A percentile compares a stretch with the other conserved stretches of the same genome.
Evolutionary conservation across 2,329 filamentous ascomycete genomes (phyloP).

Genomic region (Clonostachys rhizophaga): DNA sequence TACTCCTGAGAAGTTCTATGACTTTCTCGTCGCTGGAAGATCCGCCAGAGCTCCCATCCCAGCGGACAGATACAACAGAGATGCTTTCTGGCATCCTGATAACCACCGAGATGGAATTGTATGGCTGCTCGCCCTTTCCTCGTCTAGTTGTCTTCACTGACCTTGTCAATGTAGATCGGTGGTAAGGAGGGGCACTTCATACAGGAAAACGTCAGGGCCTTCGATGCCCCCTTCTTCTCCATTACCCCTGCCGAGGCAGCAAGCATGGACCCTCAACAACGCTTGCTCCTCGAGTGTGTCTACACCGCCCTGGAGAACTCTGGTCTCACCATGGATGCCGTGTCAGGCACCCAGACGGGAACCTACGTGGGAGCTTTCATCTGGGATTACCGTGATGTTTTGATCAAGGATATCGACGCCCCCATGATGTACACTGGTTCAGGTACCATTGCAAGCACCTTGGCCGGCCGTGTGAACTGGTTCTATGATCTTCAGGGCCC

Average conservation of each 20-base stretch:
- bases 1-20: neutral
- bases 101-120: neutral
- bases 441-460: slow-evolving; percentile 26
- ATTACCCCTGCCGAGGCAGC: slow-evolving; percentile 10
- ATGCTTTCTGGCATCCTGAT: neutral
- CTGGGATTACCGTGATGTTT: slow-evolving; percentile 10
- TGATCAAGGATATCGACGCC: neutral
- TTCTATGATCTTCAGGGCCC: slow-evolving; percentile 48
- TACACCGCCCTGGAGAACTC: slow-evolving; percentile 19
- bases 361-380: slow-evolving; percentile 21
- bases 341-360: slow-evolving; percentile 11
- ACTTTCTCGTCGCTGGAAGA: too few species aligned
- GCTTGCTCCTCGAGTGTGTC: slow-evolving; percentile 19
- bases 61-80: neutral
- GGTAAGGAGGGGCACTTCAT: slow-evolving; percentile 12
- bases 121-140: neutral
- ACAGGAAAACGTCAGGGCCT: slow-evolving; percentile 11
- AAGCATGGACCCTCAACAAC: slow-evolving; percentile 19
- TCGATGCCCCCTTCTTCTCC: slow-evolving; percentile 12
- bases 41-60: too few species aligned
- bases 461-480: slow-evolving; percentile 46
- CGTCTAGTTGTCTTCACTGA: neutral
- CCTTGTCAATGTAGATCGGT: neutral
- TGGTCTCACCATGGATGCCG: slow-evolving; percentile 19
- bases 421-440: slow-evolving; percentile 9